Evolutionary conservation across 768 basidiomycete species (phyloP), one percentile per base, ranked within the genome.

Genomic region (Boletus patriciae): DNA sequence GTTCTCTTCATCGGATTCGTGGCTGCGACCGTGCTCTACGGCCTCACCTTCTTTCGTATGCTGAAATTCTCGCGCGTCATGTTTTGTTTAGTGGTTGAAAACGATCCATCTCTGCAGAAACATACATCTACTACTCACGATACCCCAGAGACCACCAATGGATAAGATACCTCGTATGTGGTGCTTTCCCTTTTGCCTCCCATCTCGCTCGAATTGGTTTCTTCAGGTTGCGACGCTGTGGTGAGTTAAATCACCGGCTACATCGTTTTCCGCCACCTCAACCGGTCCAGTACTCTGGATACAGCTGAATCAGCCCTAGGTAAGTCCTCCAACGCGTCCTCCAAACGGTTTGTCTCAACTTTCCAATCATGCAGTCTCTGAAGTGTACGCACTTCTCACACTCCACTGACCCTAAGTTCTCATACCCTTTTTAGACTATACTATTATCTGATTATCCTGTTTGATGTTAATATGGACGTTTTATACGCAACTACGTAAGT

Each of bases 41-140:
- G 71, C 33, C 60, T 72, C 36, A 72, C 72, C 27, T 73, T 72
- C 53, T 72, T 72, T 58, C 72, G 70, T 68, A 49, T 8, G 70
- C 31, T 11, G 3, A 31, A 11, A 31, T 63, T 21, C n/a, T 45
- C 4, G 18, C 13, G 18, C 3, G 4, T 9, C 25, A 29, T 13
- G 6, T 29, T 27, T 18, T 52, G 56, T 31, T 3, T 7, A 1
- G 2, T 11, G 12, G 10, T 18, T 49, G 16, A 44, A 18, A 13
- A 33, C n/a, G 13, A 19, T 38, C 6, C 16, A 1, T 23, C 11
- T 15, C 3, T 8, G 21, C 55, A 72, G 70, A 72, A 52, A 54
- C 57, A 0, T 72, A 73, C 58, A 55, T 72, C 11, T 72, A 73
- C 57, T 66, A 62, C 49, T 57, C 70, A 18, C 62, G 68, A 23